phyloP scores from a whole-genome alignment of 306 rosid species.

The Gillenia trifoliata region DNA sequence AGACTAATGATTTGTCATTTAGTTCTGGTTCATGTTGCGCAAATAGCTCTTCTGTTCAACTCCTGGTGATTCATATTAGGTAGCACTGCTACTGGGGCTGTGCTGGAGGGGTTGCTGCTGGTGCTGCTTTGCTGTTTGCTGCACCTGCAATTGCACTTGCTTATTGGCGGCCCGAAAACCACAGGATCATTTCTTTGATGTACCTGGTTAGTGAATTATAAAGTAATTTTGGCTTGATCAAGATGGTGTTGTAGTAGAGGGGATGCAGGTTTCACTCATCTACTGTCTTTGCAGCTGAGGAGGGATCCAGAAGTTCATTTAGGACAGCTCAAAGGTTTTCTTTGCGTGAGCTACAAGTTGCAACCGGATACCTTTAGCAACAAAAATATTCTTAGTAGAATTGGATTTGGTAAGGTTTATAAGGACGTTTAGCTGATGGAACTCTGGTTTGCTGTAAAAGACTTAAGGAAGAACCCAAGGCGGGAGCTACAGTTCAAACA shows the following conservation, averaged over 20 bases:
- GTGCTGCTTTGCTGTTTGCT: conserved; percentile 86
- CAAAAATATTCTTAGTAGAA: conserved; percentile 74
- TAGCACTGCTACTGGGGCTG: conserved; percentile 57
- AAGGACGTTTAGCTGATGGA: conserved; percentile 94
- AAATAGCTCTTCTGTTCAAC: background rate
- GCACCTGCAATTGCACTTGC: conserved; percentile 94
- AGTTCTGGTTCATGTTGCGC: background rate
- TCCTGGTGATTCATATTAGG: conserved; percentile 37
- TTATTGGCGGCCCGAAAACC: conserved; percentile 68
- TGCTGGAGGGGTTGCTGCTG: conserved; percentile 99
- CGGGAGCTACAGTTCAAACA: conserved; percentile 93
- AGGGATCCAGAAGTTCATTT: conserved; percentile 98
- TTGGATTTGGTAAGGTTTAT: conserved; percentile 96
- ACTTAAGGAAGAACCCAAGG: conserved; percentile 87
- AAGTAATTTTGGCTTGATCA: background rate
- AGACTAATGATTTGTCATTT: background rate
- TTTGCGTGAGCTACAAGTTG: conserved; percentile 86
- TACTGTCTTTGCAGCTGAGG: conserved; percentile 11
- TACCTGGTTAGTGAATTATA: conserved; percentile 75
- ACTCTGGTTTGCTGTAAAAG: conserved; percentile 86
- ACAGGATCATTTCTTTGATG: conserved; percentile 86
- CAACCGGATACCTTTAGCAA: conserved; percentile 84
- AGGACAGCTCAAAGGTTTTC: conserved; percentile 90
- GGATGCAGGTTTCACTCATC: conserved; percentile 14
- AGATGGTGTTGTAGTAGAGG: background rate